A percentile compares a stretch with the other conserved stretches of the same genome.
Conservation (phyloP, 371 early-diverging fungal genomes). For the Catenaria anguillulae region DNA sequence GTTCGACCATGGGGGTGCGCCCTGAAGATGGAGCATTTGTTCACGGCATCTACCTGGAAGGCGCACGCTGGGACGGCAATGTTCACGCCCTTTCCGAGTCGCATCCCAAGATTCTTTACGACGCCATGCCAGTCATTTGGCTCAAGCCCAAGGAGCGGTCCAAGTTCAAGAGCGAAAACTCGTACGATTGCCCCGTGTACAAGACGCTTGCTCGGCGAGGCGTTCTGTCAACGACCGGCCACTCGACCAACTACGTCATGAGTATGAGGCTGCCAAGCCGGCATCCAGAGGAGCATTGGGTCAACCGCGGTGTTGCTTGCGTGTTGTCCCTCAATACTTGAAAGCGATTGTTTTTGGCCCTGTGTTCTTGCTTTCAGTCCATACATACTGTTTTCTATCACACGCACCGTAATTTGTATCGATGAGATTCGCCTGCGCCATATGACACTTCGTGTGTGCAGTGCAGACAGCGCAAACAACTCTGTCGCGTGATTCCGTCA, state of each 20-base stretch:
- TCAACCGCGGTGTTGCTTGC: conserved; percentile 24
- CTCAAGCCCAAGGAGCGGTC: background rate
- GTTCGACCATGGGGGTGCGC: conserved; percentile 10
- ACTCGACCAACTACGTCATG: conserved; percentile 42
- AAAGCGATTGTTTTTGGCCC: background rate
- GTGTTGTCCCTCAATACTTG: conserved; percentile 5
- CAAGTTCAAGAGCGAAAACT: conserved; percentile 1
- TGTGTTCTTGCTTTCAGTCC: too few relatives aligned
- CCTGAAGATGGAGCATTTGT: conserved; percentile 37
- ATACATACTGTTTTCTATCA: too few relatives aligned
- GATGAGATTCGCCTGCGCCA: too few relatives aligned
- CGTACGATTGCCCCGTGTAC: conserved; percentile 31
- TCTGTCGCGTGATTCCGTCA: too few relatives aligned
- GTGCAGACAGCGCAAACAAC: too few relatives aligned
- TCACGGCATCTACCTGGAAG: conserved; percentile 37
- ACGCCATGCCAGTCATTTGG: conserved; percentile 31
- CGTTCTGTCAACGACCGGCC: conserved; percentile 34
- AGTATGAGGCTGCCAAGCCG: conserved; percentile 24
- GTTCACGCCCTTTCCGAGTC: conserved; percentile 25
- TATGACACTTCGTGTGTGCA: too few relatives aligned
- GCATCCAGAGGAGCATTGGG: conserved; percentile 29
- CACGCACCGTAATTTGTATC: too few relatives aligned
- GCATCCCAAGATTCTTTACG: conserved; percentile 27
- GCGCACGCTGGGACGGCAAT: conserved; percentile 33
- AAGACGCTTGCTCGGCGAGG: conserved; percentile 40